Conservation (phyloP, 441 rosid genomes). For the Hypseocharis bilobata region DNA sequence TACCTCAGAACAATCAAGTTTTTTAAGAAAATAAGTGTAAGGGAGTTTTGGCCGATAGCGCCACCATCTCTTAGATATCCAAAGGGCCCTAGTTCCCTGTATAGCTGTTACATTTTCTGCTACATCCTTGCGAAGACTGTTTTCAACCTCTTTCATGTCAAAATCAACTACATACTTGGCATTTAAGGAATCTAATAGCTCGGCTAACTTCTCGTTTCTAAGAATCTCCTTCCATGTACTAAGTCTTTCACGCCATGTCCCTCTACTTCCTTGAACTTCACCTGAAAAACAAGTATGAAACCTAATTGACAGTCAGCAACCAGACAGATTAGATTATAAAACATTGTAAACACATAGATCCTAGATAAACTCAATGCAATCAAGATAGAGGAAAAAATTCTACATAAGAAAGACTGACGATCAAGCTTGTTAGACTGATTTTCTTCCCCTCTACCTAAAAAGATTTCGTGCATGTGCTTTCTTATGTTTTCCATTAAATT, state of each 20-base stretch:
- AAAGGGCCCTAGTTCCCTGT: slow-evolving; percentile 66
- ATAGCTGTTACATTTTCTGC: slow-evolving; percentile 47
- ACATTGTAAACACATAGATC: background rate
- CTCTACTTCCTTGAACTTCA: slow-evolving; percentile 34
- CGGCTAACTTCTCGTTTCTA: slow-evolving; percentile 54
- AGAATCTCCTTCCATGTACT: slow-evolving; percentile 62
- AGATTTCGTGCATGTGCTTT: background rate
- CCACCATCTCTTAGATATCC: slow-evolving; percentile 99
- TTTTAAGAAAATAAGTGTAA: slow-evolving; percentile 81
- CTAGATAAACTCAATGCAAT: background rate
- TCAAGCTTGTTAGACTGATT: too few relatives aligned
- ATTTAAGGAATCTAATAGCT: slow-evolving; percentile 47
- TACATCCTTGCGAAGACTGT: slow-evolving; percentile 79
- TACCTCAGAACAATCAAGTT: slow-evolving; percentile 87
- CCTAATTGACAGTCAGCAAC: slow-evolving; percentile 5
- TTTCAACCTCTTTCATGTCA: slow-evolving; percentile 95
- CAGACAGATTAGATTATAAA: background rate
- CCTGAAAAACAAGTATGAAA: slow-evolving; percentile 31
- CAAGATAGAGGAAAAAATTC: too few relatives aligned
- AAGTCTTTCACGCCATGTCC: slow-evolving; percentile 78
- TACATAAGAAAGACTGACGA: too few relatives aligned
- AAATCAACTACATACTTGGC: slow-evolving; percentile 79
- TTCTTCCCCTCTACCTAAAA: background rate
- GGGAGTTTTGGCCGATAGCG: slow-evolving; percentile 87
- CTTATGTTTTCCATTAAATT: background rate